Evolutionary conservation across 2,329 filamentous ascomycete genomes (phyloP).

Genomic region (Paecilomyces sp.): DNA sequence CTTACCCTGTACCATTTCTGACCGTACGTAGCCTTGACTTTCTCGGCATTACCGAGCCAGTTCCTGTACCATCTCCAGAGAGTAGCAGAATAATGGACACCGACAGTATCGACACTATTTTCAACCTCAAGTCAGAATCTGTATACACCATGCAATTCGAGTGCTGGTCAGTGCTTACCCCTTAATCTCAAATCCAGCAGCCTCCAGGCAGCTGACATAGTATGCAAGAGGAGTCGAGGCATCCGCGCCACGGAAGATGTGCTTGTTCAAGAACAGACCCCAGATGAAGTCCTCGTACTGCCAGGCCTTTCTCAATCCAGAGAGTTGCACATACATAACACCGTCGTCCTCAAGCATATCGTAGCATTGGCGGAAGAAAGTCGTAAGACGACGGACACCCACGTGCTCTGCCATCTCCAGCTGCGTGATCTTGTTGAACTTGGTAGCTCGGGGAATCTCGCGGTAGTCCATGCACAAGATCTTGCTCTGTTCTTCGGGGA

Average conservation of each 20-base stretch:
- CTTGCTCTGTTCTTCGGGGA: constrained; percentile 79
- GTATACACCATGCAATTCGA: neutral
- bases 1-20: constrained; percentile 89
- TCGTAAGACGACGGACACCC: constrained; percentile 77
- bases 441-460: constrained; percentile 73
- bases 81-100: constrained; percentile 94
- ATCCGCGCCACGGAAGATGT: constrained; percentile 94
- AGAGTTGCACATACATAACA: constrained; percentile 91
- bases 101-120: constrained; percentile 70
- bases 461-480: constrained; percentile 97
- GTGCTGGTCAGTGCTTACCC: constrained; percentile 11
- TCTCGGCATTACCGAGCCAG: constrained; percentile 90
- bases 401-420: constrained; percentile 99
- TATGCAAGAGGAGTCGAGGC: constrained; percentile 88
- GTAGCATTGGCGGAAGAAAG: constrained; percentile 78
- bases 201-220: constrained; percentile 78
- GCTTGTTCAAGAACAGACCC: constrained; percentile 99
- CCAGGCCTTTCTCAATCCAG: constrained; percentile 88
- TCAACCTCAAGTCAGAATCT: neutral
- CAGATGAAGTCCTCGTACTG: constrained; percentile 97
- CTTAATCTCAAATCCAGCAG: constrained; percentile 86
- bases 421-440: constrained; percentile 93
- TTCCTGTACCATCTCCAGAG: constrained; percentile 98
- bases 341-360: constrained; percentile 97
- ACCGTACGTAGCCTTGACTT: constrained; percentile 92